Base-by-base conservation (phyloP, 2,329 filamentous ascomycete genomes). In the Fusarium bactridioides region DNA sequence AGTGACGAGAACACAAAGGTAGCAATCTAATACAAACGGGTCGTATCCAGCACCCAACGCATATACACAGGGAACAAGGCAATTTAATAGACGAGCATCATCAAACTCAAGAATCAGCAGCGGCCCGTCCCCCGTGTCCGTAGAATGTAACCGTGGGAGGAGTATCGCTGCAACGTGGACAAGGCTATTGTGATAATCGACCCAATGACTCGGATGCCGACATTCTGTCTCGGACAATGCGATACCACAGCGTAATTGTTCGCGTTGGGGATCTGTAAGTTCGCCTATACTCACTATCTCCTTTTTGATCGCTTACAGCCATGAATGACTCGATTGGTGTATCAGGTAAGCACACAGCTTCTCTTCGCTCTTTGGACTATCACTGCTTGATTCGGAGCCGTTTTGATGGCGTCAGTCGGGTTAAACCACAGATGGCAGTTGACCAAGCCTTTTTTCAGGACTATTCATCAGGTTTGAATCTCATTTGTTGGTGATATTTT, bases 101-200 rank as follows among this genome's bases (percentile, higher is more conserved):
- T 48, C 33, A 48, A 55, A 40, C 40, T 65, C 48, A 56, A 57
- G 38, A 51, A 44, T 35, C 47, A 67, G 37, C 53, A 57, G 70
- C 70, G 70, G 69, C 56, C 69, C 61, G 69, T 70, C 56, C 65
- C 69, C 70, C 54, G 54, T 63, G 27, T 43, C 18, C 13, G n/a
- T 48, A 19, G 16, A 44, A 51, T 68, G 56, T 64, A 69, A 69
- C 55, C 19, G 40, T 31, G 27, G 44, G 44, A 45, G 23, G 44
- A 45, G 13, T 29, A 27, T 47, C 37, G 16, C n/a, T 61, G 31
- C 37, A 23, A 47, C 33, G 18, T 58, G 11, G 25, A 27, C 23
- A 61, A 38, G 57, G 44, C 19, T n/a, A 48, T 63, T 43, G 43
- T 63, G 47, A n/a, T 37, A 38, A 19, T 40, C 13, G 61, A 63